These are phyloP conservation scores for Zanthoxylum bungeanum DNA, from an alignment of 345 rosid genomes.

Conservation along the genomic window DNA sequence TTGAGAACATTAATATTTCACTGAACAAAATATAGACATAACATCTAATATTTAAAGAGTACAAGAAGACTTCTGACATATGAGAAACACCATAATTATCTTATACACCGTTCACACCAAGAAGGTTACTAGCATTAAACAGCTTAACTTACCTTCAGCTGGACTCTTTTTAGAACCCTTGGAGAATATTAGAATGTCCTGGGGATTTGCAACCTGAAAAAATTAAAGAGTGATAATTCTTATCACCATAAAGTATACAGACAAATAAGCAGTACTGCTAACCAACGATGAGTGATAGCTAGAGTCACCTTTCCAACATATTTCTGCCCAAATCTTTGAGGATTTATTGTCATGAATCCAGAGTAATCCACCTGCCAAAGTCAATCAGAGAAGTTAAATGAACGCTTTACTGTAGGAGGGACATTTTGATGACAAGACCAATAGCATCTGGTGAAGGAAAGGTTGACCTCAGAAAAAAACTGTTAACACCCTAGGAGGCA, in stretches of 20 bases:
- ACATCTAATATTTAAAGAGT: neutral
- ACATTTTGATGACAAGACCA: neutral
- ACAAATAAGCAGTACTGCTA: conserved; percentile 8
- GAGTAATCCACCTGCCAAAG: conserved; percentile 88
- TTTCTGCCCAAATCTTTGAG: conserved; percentile 98
- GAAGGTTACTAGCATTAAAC: neutral
- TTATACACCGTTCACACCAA: neutral
- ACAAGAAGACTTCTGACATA: neutral
- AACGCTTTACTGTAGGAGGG: neutral
- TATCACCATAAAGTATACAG: conserved; percentile 3
- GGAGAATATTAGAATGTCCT: conserved; percentile 93
- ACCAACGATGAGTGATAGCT: conserved; percentile 4
- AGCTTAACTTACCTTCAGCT: conserved; percentile 45
- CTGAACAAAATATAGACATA: neutral
- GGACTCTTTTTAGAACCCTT: conserved; percentile 71
- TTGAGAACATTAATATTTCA: neutral
- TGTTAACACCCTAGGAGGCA: neutral
- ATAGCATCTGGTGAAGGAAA: neutral
- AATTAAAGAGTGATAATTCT: conserved; percentile 8
- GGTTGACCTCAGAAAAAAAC: neutral
- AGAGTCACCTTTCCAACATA: conserved; percentile 90
- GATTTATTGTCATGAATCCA: conserved; percentile 98
- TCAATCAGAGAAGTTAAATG: conserved; percentile 20
- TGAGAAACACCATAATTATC: neutral
- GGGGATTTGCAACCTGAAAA: conserved; percentile 95